phyloP scores from a whole-genome alignment of 1,139 yeast species.

The Geotrichum candidum region DNA sequence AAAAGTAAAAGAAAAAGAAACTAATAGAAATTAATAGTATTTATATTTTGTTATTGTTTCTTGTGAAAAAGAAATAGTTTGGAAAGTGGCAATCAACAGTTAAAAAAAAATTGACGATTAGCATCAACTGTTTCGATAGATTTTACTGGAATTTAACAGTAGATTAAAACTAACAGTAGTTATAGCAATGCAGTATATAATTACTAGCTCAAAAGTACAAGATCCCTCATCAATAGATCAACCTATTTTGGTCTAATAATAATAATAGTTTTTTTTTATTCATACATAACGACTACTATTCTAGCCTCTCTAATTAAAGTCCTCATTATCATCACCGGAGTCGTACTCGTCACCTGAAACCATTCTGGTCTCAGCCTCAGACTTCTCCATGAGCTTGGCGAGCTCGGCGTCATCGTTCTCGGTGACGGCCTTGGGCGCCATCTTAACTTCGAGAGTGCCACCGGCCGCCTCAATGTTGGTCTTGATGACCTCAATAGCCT shows the following conservation, averaged over 20 bases:
- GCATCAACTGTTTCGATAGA: not conserved
- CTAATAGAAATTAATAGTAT: not conserved
- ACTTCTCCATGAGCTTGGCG: conserved; percentile 82
- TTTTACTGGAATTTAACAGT: too few relatives aligned
- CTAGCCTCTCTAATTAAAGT: conserved; percentile 19
- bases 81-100: not conserved
- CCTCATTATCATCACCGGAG: conserved; percentile 38
- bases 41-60: not conserved
- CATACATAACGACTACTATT: not conserved
- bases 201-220: not conserved
- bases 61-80: not conserved
- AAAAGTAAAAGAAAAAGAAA: not conserved
- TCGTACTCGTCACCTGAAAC: conserved; percentile 58
- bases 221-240: not conserved
- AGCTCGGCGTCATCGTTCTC: conserved; percentile 98
- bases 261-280: not conserved
- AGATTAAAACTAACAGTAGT: too few relatives aligned
- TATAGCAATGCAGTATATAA: too few relatives aligned
- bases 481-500: conserved; percentile 72
- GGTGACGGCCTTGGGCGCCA: conserved; percentile 98
- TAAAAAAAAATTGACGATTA: not conserved
- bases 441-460: conserved; percentile 86
- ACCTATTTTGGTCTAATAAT: not conserved
- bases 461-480: conserved; percentile 65
- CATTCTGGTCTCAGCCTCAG: conserved; percentile 59